Conservation (phyloP, 2,329 filamentous ascomycete genomes). For the Fusarium nisikadoi region DNA sequence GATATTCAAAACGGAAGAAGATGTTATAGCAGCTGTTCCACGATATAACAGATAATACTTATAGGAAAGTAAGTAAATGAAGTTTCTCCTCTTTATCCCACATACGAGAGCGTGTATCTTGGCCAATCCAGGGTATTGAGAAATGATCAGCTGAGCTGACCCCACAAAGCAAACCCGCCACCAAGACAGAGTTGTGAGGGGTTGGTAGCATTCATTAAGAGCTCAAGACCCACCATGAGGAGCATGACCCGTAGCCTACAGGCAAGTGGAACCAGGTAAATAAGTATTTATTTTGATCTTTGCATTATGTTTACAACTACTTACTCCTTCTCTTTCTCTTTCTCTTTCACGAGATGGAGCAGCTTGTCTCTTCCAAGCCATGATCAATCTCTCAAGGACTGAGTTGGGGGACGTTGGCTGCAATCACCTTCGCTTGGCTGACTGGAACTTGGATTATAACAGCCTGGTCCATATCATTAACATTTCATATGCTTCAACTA, state of each 20-base stretch:
- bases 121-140: neutral
- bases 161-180: neutral
- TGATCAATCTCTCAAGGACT: neutral
- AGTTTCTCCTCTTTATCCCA: neutral
- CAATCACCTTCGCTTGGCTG: neutral
- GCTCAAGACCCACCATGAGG: neutral
- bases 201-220: neutral
- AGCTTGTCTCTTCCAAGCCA: fast-evolving
- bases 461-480: neutral
- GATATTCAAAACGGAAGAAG: too few species aligned
- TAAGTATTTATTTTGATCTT: neutral
- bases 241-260: neutral
- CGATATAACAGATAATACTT: neutral
- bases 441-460: fast-evolving
- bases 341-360: neutral
- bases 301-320: neutral
- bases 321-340: neutral
- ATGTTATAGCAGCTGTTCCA: too few species aligned
- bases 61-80: fast-evolving
- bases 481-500: neutral
- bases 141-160: neutral
- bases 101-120: neutral
- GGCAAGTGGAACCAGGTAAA: neutral
- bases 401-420: too few species aligned
- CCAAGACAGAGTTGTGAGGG: neutral